phyloP scores from a whole-genome alignment of 139 green algal genomes.

The Limnomonas spitsbergensis region DNA sequence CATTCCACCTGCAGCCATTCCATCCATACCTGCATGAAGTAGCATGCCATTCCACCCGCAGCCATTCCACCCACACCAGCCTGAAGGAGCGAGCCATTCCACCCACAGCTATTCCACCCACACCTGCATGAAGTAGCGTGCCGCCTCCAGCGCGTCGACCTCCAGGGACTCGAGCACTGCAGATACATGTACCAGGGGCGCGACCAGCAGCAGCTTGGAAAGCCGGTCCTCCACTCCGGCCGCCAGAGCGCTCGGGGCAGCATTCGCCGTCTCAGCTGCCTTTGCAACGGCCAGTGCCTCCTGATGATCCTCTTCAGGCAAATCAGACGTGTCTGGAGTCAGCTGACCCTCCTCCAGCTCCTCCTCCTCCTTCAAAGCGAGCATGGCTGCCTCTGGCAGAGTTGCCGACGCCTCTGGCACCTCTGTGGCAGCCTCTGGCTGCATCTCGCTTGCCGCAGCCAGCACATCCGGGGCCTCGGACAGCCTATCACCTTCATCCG shows the following conservation, averaged over 20 bases:
- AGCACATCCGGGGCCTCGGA: not conserved
- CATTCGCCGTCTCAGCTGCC: not conserved
- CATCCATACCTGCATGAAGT: no score
- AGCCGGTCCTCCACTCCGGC: not conserved
- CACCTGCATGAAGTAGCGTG: slow-evolving; percentile 4
- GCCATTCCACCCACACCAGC: no score
- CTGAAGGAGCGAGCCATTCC: no score
- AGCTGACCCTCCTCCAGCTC: slow-evolving; percentile 21
- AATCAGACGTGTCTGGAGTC: not conserved
- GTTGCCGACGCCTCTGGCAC: not conserved
- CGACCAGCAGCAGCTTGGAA: not conserved
- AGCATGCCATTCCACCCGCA: no score
- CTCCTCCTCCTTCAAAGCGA: not conserved
- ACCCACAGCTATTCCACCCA: no score
- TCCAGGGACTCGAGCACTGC: slow-evolving; percentile 12
- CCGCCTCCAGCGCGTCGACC: slow-evolving; percentile 4
- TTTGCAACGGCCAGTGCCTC: not conserved
- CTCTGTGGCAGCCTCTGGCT: not conserved
- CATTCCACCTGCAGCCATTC: no score
- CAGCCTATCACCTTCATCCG: not conserved
- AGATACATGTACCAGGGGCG: not conserved
- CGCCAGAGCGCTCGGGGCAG: not conserved
- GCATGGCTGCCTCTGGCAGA: not conserved
- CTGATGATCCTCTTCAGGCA: not conserved
- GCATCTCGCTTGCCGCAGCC: no score